A percentile compares a stretch with the other conserved stretches of the same genome.
Conservation (phyloP, 805 yeast species). For the Cyberlindnera maritima region DNA sequence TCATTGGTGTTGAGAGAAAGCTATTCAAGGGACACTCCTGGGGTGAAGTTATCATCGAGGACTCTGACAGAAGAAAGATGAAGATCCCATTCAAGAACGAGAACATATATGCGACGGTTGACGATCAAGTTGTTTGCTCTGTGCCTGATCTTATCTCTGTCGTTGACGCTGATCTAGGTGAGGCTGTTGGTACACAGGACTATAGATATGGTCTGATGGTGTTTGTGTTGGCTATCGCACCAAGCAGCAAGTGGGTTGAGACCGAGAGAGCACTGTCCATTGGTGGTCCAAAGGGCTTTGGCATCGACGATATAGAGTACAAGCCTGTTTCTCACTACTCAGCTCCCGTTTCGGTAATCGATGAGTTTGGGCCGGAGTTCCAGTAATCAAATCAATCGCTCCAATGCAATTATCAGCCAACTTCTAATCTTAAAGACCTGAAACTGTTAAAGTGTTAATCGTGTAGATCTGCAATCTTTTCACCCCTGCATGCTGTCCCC, state of each 20-base stretch:
- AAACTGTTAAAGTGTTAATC: too few relatives aligned
- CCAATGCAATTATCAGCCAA: too few relatives aligned
- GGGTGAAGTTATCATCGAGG: conserved; percentile 42
- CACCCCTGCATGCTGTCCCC: too few relatives aligned
- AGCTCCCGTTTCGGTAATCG: conserved; percentile 36
- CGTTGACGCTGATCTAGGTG: conserved; percentile 41
- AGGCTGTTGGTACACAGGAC: conserved; percentile 48
- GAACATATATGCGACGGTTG: conserved; percentile 36
- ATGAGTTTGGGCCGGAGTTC: conserved; percentile 26
- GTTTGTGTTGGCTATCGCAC: conserved; percentile 41
- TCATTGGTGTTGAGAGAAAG: conserved; percentile 40
- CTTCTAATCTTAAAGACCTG: too few relatives aligned
- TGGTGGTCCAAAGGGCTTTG: conserved; percentile 40
- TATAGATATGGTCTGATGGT: conserved; percentile 44
- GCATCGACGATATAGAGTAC: conserved; percentile 35
- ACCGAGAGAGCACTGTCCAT: conserved; percentile 34
- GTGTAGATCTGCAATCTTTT: too few relatives aligned
- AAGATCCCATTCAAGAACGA: conserved; percentile 48
- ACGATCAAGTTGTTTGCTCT: conserved; percentile 33
- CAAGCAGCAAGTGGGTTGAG: conserved; percentile 37
- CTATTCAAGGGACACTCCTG: conserved; percentile 42
- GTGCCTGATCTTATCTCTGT: conserved; percentile 48
- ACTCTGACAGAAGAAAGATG: conserved; percentile 18
- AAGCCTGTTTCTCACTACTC: conserved; percentile 35
- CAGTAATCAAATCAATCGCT: neutral